A percentile compares a stretch with the other conserved stretches of the same genome.
These are phyloP conservation scores for Chenopodium album DNA, from an alignment of 148 eudicot species.

Conservation along the genomic window DNA sequence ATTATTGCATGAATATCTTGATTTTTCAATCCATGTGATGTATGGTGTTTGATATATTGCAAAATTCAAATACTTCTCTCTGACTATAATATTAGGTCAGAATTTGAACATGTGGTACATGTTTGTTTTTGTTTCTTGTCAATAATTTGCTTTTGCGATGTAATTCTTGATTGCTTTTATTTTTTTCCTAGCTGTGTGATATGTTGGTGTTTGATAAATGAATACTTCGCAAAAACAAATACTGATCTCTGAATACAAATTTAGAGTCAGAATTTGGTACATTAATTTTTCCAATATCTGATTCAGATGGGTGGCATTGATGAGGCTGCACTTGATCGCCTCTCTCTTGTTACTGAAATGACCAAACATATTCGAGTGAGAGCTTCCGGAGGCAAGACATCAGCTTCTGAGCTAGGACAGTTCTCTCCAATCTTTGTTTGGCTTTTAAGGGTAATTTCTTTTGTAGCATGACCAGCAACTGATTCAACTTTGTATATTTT, in stretches of 20 bases:
- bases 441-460: conserved; percentile 78
- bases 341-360: conserved; percentile 98
- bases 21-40: not conserved
- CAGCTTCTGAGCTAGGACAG: conserved; percentile 94
- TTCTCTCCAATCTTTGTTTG: conserved; percentile 96
- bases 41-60: not conserved
- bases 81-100: not conserved
- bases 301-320: conserved; percentile 99
- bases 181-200: conserved; percentile 9
- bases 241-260: not conserved
- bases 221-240: not conserved
- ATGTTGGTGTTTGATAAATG: not conserved
- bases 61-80: not conserved
- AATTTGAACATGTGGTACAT: not conserved
- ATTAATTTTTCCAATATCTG: not conserved
- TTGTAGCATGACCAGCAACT: not conserved
- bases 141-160: not conserved
- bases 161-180: not conserved
- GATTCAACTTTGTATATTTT: conserved; percentile 9
- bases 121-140: not conserved
- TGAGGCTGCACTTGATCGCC: conserved; percentile 94
- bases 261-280: not conserved
- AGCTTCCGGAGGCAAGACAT: conserved; percentile 82
- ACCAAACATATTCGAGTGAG: conserved; percentile 93
- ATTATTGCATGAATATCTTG: not conserved